These are phyloP conservation scores for Solanum chiquidenum DNA, from an alignment of 257 asterid genomes.

Conservation along the genomic window DNA sequence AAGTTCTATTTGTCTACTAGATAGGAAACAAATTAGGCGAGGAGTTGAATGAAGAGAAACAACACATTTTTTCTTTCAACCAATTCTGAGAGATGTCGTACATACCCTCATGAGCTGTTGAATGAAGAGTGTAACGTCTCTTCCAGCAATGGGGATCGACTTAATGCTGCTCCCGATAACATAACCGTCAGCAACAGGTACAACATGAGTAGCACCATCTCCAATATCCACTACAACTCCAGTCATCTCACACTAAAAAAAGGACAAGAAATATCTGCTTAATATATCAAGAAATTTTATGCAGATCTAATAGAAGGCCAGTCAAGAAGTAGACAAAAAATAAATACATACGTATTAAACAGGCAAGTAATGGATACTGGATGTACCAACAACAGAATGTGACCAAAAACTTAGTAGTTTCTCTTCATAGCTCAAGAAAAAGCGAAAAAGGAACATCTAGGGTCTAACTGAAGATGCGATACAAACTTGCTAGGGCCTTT, in stretches of 20 bases:
- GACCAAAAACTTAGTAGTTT: not conserved
- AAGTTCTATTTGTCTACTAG: not conserved
- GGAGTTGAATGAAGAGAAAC: not conserved
- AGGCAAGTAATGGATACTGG: not conserved
- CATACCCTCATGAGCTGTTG: slow-evolving; percentile 91
- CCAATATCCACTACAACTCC: slow-evolving; percentile 94
- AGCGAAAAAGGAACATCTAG: not conserved
- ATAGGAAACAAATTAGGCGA: not conserved
- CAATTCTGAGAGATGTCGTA: not conserved
- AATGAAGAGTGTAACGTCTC: slow-evolving; percentile 73
- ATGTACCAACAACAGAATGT: not conserved
- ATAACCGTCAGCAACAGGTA: slow-evolving; percentile 98
- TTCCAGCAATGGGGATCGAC: slow-evolving; percentile 80
- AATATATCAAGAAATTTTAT: not conserved
- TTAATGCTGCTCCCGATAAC: slow-evolving; percentile 95
- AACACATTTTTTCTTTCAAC: not conserved
- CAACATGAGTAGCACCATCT: slow-evolving; percentile 97
- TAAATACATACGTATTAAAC: not conserved
- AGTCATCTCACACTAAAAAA: slow-evolving; percentile 92
- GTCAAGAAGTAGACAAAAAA: not conserved
- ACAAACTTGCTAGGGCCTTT: not conserved
- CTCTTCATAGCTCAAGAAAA: not conserved
- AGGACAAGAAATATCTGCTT: not conserved
- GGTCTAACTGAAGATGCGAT: not conserved
- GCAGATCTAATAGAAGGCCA: not conserved